Percentiles rank a stretch among this genome's conserved stretches.
Conservation (phyloP, 352 stramenopile genomes). For the Plasmopara halstedii region DNA sequence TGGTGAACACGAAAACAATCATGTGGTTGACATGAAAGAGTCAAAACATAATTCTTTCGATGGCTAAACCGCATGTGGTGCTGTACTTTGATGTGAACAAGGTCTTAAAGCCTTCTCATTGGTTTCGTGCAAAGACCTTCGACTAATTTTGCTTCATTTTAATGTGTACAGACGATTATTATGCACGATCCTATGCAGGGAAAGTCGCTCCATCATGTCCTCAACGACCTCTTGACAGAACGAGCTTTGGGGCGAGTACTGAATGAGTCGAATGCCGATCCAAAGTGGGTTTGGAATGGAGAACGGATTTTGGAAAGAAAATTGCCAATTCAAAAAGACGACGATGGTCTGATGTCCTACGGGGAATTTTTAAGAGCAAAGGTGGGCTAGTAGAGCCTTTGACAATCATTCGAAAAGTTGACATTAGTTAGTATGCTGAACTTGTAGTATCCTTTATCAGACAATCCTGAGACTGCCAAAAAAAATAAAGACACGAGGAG, state of each 20-base stretch:
- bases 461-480: slow-evolving; percentile 33
- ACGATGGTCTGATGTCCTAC: slow-evolving; percentile 35
- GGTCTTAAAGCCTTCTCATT: slow-evolving; percentile 14
- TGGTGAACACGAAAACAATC: not conserved
- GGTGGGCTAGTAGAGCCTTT: slow-evolving; percentile 17
- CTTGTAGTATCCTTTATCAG: slow-evolving; percentile 47
- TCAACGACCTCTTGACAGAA: slow-evolving; percentile 75
- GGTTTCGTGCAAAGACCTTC: not conserved
- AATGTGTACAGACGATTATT: slow-evolving; percentile 50
- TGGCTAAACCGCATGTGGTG: slow-evolving; percentile 34
- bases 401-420: not conserved
- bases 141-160: no score
- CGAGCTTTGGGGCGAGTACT: slow-evolving; percentile 29
- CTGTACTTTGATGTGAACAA: slow-evolving; percentile 83
- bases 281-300: slow-evolving; percentile 44
- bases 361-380: slow-evolving; percentile 52
- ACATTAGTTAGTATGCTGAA: slow-evolving; percentile 1
- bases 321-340: not conserved
- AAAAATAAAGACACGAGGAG: slow-evolving; percentile 60
- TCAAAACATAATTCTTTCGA: not conserved
- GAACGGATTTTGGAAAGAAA: slow-evolving; percentile 9
- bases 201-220: slow-evolving; percentile 60
- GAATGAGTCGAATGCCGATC: slow-evolving; percentile 9
- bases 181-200: slow-evolving; percentile 78
- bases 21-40: not conserved